Conservation (phyloP, 768 basidiomycete species). For the Rhizopogon vulgaris region DNA sequence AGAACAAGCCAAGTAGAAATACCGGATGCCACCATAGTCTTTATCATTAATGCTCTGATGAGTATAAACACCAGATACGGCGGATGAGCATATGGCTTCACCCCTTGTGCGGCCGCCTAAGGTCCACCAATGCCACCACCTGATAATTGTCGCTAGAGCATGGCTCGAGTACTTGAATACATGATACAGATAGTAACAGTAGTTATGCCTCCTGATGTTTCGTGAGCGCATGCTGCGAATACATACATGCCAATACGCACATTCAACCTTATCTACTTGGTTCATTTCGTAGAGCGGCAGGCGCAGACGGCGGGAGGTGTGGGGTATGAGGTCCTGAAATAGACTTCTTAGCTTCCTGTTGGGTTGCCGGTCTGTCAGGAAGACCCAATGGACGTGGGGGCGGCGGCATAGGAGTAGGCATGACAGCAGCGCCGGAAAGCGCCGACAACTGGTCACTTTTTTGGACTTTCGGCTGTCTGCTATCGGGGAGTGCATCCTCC, state of each 20-base stretch:
- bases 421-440: neutral
- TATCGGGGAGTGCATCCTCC: slow-evolving; percentile 1
- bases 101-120: neutral
- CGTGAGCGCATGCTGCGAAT: neutral
- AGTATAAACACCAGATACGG: neutral
- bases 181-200: neutral
- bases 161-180: no score
- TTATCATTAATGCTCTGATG: neutral
- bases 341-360: slow-evolving; percentile 13
- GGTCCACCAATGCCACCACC: neutral
- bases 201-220: neutral
- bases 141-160: neutral
- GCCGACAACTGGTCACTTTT: neutral
- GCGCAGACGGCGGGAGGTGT: slow-evolving; percentile 4
- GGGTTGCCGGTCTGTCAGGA: slow-evolving; percentile 12
- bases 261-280: neutral
- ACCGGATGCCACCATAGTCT: neutral
- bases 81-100: neutral
- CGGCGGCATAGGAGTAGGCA: neutral
- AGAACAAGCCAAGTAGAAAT: no score
- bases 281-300: slow-evolving; percentile 6
- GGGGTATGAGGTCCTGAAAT: slow-evolving; percentile 5
- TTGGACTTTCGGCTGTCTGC: slow-evolving; percentile 13
- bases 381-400: slow-evolving; percentile 11
- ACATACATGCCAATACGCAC: no score